phyloP scores from a whole-genome alignment of 345 rosid genomes.

The Brassica cretica region DNA sequence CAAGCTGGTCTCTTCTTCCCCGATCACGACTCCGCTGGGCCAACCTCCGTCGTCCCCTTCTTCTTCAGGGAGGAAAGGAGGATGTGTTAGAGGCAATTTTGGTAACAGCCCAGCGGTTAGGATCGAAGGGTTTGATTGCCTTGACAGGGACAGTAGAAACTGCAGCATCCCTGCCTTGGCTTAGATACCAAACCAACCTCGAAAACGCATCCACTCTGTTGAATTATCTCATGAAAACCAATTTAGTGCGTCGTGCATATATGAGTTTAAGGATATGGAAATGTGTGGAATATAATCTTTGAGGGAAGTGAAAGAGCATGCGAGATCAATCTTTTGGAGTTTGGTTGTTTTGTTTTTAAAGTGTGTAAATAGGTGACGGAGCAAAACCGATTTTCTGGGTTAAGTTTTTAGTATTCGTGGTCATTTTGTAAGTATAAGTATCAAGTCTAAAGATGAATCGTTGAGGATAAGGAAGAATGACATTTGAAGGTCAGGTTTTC shows the following conservation, averaged over 20 bases:
- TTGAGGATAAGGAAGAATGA: neutral
- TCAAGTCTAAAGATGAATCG: conserved; percentile 7
- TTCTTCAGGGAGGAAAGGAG: conserved; percentile 68
- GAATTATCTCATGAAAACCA: conserved; percentile 6
- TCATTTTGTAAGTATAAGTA: conserved; percentile 29
- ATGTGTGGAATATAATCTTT: conserved; percentile 10
- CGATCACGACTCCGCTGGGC: conserved; percentile 39
- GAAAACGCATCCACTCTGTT: neutral
- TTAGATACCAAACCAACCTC: conserved; percentile 23
- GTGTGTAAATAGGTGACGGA: conserved; percentile 38
- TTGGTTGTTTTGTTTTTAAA: neutral
- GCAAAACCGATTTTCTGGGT: conserved; percentile 23
- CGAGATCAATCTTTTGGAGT: conserved; percentile 2
- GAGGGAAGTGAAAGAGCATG: neutral
- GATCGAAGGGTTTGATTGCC: conserved; percentile 94
- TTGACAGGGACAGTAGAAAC: conserved; percentile 72
- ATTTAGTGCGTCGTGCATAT: conserved; percentile 34
- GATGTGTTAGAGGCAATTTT: conserved; percentile 73
- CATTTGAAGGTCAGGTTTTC: conserved; percentile 3
- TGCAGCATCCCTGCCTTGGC: conserved; percentile 93
- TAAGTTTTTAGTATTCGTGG: conserved; percentile 22
- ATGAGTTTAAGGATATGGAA: conserved; percentile 25
- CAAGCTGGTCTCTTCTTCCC: conserved; percentile 43
- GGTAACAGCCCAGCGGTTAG: conserved; percentile 89
- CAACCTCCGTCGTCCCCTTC: conserved; percentile 55